Base-by-base conservation (phyloP, 352 stramenopile species). In the Halophytophthora polymorphica region DNA sequence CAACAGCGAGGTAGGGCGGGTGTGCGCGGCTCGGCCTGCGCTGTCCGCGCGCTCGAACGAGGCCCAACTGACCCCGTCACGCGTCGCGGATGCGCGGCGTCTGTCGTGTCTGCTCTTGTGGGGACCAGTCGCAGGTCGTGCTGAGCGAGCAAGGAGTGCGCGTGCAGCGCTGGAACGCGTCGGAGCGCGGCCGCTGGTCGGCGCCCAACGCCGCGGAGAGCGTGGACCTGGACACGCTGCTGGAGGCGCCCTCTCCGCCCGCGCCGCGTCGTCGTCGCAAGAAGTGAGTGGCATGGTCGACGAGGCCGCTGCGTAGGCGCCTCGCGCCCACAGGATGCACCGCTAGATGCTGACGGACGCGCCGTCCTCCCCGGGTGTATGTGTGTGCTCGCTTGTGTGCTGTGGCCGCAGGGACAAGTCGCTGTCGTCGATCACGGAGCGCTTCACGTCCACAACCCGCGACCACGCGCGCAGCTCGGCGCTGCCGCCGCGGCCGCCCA, bases 161-260 rank as follows among this genome's bases (percentile, higher is more conserved):
- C 28, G 57, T 70, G 19, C 58, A 82, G 58, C 69, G 65, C 66
- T 85, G 43, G 37, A 36, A 61, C 34, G 70, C 82, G 25, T 61
- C 56, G n/a, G 69, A 74, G 34, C 68, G 73, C 7, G 81, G 78
- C 7, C 78, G 81, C 23, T 92, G 81, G 81, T 92, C 81, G 10
- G 78, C 81, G 0, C 78, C 78, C 6, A 77, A 85, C 36, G 69
- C 61, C 22, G 43, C 65, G 8, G 75, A 86, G 52, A 86, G 72
- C 40, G 78, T 89, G 21, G 82, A 92, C 33, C 67, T 92, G n/a
- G 82, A 92, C 61, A 88, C 77, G 47, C 51, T 92, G 21, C 55
- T 92, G 35, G 77, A 88, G 53, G 82, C 82, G 19, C 82, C 82
- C 6, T 92, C 82, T 1, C 82, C 78, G 21, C 64, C 71, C 37